A percentile compares a stretch with the other conserved stretches of the same genome.
These are phyloP conservation scores for Rhodotorula glutinis DNA, from an alignment of 1,284 basidiomycete genomes.

Conservation along the genomic window DNA sequence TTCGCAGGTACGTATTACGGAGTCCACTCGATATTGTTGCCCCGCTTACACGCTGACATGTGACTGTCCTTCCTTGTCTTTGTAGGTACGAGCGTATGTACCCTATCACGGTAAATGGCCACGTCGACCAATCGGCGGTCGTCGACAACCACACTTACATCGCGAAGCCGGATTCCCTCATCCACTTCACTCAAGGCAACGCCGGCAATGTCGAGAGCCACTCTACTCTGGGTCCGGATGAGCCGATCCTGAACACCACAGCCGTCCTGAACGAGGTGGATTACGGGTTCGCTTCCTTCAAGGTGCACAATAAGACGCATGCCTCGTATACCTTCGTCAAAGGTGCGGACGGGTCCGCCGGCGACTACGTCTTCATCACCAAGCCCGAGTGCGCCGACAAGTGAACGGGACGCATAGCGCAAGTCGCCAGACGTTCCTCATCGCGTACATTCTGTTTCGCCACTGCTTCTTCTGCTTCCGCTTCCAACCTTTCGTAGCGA, in stretches of 20 bases:
- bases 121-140: not conserved
- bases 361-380: conserved; percentile 1
- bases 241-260: not conserved
- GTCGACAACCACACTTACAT: conserved; percentile 1
- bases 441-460: too few relatives aligned
- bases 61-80: not conserved
- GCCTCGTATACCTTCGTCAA: conserved; percentile 1
- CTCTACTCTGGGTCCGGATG: not conserved
- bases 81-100: not conserved
- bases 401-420: too few relatives aligned
- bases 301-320: not conserved
- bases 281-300: not conserved
- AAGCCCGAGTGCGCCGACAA: conserved; percentile 1
- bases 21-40: not conserved
- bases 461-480: too few relatives aligned
- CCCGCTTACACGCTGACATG: not conserved
- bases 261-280: not conserved
- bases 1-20: too few relatives aligned
- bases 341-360: not conserved
- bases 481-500: too few relatives aligned
- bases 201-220: conserved; percentile 4
- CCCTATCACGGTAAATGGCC: not conserved
- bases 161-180: not conserved
- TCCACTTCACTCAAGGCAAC: conserved; percentile 4
- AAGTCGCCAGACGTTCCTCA: too few relatives aligned